phyloP scores from a whole-genome alignment of 768 basidiomycete genomes.

The Suillus fuscotomentosus region DNA sequence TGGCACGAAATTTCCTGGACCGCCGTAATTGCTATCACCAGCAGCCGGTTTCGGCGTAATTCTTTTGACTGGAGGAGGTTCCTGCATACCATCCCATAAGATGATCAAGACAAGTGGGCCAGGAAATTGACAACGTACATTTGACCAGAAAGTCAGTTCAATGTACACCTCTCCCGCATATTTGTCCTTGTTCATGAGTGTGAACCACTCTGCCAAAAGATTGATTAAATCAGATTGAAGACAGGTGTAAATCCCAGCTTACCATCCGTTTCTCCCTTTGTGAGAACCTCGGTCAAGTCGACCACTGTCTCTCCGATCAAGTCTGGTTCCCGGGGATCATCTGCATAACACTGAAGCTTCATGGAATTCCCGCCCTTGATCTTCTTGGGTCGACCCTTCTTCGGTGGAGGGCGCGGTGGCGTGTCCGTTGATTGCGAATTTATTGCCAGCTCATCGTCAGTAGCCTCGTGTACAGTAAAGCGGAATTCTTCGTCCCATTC shows the following conservation, averaged over 20 bases:
- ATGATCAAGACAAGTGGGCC: slow-evolving; percentile 6
- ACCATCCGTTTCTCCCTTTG: slow-evolving; percentile 98
- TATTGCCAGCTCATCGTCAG: slow-evolving; percentile 49
- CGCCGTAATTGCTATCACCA: slow-evolving; percentile 66
- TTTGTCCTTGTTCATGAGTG: slow-evolving; percentile 83
- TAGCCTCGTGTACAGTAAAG: slow-evolving; percentile 84
- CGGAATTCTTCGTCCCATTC: slow-evolving; percentile 99
- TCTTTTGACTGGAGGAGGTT: slow-evolving; percentile 77
- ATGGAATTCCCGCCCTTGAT: slow-evolving; percentile 76
- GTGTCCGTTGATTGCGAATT: slow-evolving; percentile 40
- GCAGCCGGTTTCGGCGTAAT: slow-evolving; percentile 46
- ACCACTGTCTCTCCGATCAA: slow-evolving; percentile 91
- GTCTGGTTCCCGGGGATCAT: slow-evolving; percentile 93
- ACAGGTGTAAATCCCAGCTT: slow-evolving; percentile 25
- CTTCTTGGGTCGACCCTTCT: slow-evolving; percentile 39
- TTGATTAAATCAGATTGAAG: slow-evolving; percentile 14
- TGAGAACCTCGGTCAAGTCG: slow-evolving; percentile 85
- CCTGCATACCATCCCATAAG: slow-evolving; percentile 41
- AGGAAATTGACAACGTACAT: slow-evolving; percentile 48
- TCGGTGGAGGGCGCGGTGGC: slow-evolving; percentile 72
- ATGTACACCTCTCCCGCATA: slow-evolving; percentile 96
- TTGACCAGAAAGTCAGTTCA: slow-evolving; percentile 96
- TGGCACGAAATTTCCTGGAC: slow-evolving; percentile 74
- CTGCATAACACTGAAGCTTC: slow-evolving; percentile 87
- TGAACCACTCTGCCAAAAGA: slow-evolving; percentile 81